A percentile compares a stretch with the other conserved stretches of the same genome.
Conservation (phyloP, 2,329 filamentous ascomycete species). For the Akanthomyces dipterigenus region DNA sequence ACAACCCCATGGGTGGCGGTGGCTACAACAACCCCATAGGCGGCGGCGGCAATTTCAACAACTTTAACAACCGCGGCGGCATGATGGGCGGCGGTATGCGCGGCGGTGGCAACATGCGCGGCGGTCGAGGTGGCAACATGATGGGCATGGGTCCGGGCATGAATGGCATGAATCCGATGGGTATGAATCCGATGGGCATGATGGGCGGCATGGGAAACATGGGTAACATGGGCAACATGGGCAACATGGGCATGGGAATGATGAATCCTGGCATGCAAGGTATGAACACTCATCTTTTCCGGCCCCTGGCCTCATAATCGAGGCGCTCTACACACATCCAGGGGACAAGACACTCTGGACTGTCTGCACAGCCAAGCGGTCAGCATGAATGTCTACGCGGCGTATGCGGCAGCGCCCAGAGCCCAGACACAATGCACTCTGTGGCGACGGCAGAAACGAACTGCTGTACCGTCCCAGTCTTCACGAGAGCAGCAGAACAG, state of each 20-base stretch:
- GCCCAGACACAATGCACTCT: background rate
- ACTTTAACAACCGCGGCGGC: constrained; percentile 42
- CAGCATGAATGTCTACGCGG: background rate
- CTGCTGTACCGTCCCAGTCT: background rate
- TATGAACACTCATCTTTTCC: constrained; percentile 17
- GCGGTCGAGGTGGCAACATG: constrained; percentile 40
- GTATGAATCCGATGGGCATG: constrained; percentile 35
- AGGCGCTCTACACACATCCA: constrained; percentile 23
- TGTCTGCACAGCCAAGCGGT: background rate
- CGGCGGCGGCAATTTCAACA: constrained; percentile 45
- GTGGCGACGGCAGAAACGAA: background rate
- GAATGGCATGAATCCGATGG: constrained; percentile 25
- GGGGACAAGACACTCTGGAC: background rate
- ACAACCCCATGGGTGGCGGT: constrained; percentile 35
- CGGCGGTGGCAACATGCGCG: constrained; percentile 44
- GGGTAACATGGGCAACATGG: constrained; percentile 31
- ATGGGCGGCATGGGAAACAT: constrained; percentile 44
- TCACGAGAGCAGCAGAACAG: background rate
- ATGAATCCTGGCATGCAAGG: constrained; percentile 26
- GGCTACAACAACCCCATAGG: constrained; percentile 43
- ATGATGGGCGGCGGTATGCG: constrained; percentile 41
- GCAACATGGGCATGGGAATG: constrained; percentile 29
- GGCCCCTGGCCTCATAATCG: constrained; percentile 35
- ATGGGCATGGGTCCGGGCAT: constrained; percentile 40
- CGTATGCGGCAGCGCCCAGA: background rate